Conservation (phyloP, 305 asterid species). For the Rubia tinctorum region DNA sequence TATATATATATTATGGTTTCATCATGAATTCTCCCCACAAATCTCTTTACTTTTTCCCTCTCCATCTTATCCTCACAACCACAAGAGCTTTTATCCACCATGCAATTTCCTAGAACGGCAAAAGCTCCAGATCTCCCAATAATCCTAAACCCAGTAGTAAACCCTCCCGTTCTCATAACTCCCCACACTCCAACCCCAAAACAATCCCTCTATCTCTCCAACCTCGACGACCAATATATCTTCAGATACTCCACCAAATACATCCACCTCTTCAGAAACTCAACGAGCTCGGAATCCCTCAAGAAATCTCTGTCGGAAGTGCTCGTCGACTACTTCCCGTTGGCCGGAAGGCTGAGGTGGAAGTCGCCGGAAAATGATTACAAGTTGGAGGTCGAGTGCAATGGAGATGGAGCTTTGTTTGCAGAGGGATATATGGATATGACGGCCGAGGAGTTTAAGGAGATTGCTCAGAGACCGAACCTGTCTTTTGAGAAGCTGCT, state of each 20-base stretch:
- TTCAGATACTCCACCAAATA: constrained; percentile 71
- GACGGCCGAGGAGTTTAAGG: constrained; percentile 41
- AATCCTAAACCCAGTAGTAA: constrained; percentile 40
- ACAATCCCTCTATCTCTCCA: constrained; percentile 54
- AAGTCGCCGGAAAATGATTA: constrained; percentile 35
- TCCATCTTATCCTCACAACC: neutral
- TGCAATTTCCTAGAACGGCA: constrained; percentile 25
- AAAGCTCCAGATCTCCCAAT: constrained; percentile 50
- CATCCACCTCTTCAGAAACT: constrained; percentile 47
- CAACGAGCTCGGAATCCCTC: constrained; percentile 32
- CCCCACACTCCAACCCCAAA: constrained; percentile 56
- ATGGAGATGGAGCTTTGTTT: constrained; percentile 75
- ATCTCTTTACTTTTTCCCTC: too few relatives aligned
- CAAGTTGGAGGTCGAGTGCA: constrained; percentile 67
- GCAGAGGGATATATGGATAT: constrained; percentile 63
- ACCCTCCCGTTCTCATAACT: constrained; percentile 30
- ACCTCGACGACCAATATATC: constrained; percentile 78
- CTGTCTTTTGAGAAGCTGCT: constrained; percentile 54
- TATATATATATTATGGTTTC: too few relatives aligned
- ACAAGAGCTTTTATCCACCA: neutral
- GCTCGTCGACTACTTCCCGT: constrained; percentile 66
- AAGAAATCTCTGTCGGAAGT: constrained; percentile 49
- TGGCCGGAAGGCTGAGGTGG: constrained; percentile 63
- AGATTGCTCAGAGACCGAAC: constrained; percentile 48
- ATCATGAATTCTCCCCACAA: too few relatives aligned